A percentile compares a stretch with the other conserved stretches of the same genome.
phyloP scores from a whole-genome alignment of 2,329 filamentous ascomycete species.

The Calonectria montana region DNA sequence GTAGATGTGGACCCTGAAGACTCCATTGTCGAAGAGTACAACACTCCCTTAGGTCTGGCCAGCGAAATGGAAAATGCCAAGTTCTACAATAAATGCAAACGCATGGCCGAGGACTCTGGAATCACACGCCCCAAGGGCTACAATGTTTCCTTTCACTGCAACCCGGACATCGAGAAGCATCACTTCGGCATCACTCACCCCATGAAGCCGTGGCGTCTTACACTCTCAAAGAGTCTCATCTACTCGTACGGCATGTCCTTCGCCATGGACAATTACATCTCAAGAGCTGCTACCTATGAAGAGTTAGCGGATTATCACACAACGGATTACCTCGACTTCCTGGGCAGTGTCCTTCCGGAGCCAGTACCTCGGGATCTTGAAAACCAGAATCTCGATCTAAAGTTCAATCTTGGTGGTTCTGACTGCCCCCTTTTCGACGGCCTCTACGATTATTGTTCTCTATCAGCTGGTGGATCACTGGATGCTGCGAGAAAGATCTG shows the following conservation, averaged over 20 bases:
- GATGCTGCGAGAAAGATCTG: conserved; percentile 92
- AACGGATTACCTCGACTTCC: conserved; percentile 89
- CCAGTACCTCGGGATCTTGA: conserved; percentile 74
- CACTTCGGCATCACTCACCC: conserved; percentile 97
- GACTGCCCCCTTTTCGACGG: conserved; percentile 98
- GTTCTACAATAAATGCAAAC: conserved; percentile 69
- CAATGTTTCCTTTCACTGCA: conserved; percentile 95
- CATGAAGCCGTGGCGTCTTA: conserved; percentile 99
- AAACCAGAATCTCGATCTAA: conserved; percentile 70
- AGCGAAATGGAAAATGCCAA: conserved; percentile 66
- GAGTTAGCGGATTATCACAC: conserved; percentile 91
- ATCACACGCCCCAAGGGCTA: conserved; percentile 87
- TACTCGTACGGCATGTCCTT: conserved; percentile 96
- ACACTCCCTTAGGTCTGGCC: conserved; percentile 60
- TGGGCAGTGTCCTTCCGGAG: conserved; percentile 77
- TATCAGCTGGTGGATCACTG: conserved; percentile 90
- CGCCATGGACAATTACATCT: conserved; percentile 94
- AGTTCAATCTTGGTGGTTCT: conserved; percentile 88
- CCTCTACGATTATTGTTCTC: conserved; percentile 92
- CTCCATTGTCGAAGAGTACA: conserved; percentile 64
- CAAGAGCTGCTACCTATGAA: conserved; percentile 85
- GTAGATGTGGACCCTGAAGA: conserved; percentile 63
- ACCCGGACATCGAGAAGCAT: conserved; percentile 93
- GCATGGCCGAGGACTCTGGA: conserved; percentile 69
- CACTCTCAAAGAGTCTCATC: conserved; percentile 93